Evolutionary conservation across 805 yeast species (phyloP), one percentile per base, ranked within the genome.

Genomic region (Lipomyces orientalis): DNA sequence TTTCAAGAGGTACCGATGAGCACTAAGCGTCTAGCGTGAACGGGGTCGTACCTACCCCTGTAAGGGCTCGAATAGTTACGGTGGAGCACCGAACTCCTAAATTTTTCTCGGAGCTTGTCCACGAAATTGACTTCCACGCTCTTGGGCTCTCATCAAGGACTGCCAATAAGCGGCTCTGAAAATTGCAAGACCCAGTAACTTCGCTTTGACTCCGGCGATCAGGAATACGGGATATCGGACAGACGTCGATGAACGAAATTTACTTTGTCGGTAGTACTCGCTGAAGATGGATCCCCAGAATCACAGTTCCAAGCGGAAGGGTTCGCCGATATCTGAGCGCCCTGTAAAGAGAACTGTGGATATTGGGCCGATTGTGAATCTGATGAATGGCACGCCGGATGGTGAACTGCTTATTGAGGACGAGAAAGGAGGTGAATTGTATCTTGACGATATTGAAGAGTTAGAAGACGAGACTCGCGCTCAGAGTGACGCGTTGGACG

Each of bases 251-350:
- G n/a, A 16, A 43, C 49, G 16, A n/a, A 43, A 43, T 43, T 16
- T 43, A 9, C n/a, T 19, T 12, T 19, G 19, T 43, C 22, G 49
- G n/a, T n/a, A 16, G 5, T 9, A n/a, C 16, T 16, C 9, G 14
- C n/a, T n/a, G 49, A 43, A 16, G 29, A 52, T 52, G 55, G 55
- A 52, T 25, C 34, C 55, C 34, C 33, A 61, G 25, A 33, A 56
- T 33, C 61, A 25, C 29, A 35, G 58, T 37, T 16, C 39, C 3
- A 62, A 58, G 61, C 61, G 65, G 22, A 43, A 54, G n/a, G 65
- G 65, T 19, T 62, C 64, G 33, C 33, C 34, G 12, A 49, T 57
- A 6, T 62, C 64, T n/a, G 58, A 60, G 12, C 60, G 60, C 29
- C 51, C 54, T 12, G 61, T 49, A 19, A 49, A 35, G 35, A 61